Percentiles rank a stretch among this genome's conserved stretches.
Evolutionary conservation across 768 basidiomycete genomes (phyloP).

Genomic region (Termitomyces titanicus): DNA sequence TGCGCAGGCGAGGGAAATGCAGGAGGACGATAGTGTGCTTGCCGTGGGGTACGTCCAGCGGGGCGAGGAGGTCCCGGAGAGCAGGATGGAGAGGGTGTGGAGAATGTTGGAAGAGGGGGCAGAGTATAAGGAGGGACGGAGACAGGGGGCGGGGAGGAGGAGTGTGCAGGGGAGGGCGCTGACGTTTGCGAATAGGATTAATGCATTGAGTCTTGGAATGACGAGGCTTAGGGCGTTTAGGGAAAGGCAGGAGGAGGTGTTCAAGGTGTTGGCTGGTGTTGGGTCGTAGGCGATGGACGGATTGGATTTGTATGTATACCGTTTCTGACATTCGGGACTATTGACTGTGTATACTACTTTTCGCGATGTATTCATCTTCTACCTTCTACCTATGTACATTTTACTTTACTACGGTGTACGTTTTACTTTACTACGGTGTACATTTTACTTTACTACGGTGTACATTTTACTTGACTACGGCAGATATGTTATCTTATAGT

Average conservation of each 20-base stretch:
- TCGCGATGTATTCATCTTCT: too few species aligned
- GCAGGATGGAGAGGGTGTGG: conserved; percentile 57
- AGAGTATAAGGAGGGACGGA: conserved; percentile 32
- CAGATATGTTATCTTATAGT: too few species aligned
- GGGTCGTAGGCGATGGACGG: conserved; percentile 13
- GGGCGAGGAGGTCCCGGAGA: conserved; percentile 28
- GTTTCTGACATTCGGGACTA: too few species aligned
- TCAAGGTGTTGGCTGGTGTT: conserved; percentile 58
- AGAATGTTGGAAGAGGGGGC: conserved; percentile 58
- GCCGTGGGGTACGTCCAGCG: conserved; percentile 43
- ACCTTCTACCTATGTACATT: too few species aligned
- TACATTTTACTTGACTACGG: too few species aligned
- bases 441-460: too few species aligned
- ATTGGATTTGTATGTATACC: too few species aligned
- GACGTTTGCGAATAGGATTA: conserved; percentile 74
- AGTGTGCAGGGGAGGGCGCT: conserved; percentile 66
- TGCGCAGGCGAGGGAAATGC: conserved; percentile 41
- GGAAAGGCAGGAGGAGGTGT: conserved; percentile 68
- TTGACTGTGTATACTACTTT: too few species aligned
- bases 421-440: too few species aligned
- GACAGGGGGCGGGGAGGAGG: conserved; percentile 32
- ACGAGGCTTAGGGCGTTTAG: conserved; percentile 68
- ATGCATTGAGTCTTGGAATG: conserved; percentile 68
- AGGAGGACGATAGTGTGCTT: conserved; percentile 47
- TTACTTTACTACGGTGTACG: too few species aligned